Evolutionary conservation across 129 eudicot genomes (phyloP), one percentile per base, ranked within the genome.

Genomic region (Escallonia herrerae): DNA sequence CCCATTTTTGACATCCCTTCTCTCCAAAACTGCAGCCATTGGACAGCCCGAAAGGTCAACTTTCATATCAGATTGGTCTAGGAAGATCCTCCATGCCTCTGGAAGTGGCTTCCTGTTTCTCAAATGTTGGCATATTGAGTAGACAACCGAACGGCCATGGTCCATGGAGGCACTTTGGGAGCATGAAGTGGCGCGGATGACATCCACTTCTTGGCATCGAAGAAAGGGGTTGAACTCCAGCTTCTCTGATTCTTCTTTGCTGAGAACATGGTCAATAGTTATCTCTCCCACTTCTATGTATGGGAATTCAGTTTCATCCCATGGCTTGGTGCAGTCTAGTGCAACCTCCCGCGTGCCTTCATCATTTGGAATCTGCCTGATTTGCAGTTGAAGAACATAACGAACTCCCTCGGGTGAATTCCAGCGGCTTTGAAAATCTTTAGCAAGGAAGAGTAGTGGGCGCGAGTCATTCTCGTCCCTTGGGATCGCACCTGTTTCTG

Each of bases 401-500:
- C 62, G 68, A 3, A 80, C 64, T 7, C 52, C 61, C 45, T 76
- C 56, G 42, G 55, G 62, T 6, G 85, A 80, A 59, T 63, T 68
- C 62, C 76, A 76, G 7, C 78, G 81, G 9, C 5, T 9, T 12
- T 67, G 65, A 12, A 80, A 80, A 64, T 80, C 81, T 13, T 71
- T 68, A 0, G 59, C 69, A 3, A 80, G 81, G 60, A 80, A 80
- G 42, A 80, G 67, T 33, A 67, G 60, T 3, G 81, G 85, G 11
- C 85, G 75, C 37, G 22, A 58, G 66, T 80, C 85, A 63, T 80
- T 80, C 52, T 68, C 70, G 9, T 76, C 70, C 56, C 85, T 48
- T 6, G 85, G 85, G 60, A 80, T 80, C 7, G 85, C 85, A 13
- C 85, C 85, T 5, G 85, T 80, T 68, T 80, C 85, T 0, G 81